phyloP scores from a whole-genome alignment of 768 basidiomycete genomes.

The Multifurca ochricompacta region DNA sequence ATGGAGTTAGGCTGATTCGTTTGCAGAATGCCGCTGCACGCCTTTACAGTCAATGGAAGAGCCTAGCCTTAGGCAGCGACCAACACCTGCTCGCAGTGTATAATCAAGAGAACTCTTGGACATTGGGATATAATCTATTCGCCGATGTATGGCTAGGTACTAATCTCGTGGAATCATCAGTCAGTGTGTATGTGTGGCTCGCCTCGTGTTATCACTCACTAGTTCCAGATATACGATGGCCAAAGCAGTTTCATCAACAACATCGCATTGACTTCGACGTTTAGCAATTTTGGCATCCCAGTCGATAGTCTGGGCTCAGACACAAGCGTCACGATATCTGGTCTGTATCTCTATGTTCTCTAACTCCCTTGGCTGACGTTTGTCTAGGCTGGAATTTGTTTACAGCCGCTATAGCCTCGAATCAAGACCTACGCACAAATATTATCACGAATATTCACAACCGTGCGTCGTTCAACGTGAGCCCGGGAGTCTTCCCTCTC shows the following conservation, averaged over 20 bases:
- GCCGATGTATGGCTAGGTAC: constrained; percentile 50
- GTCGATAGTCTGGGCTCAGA: neutral
- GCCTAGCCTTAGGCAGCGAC: constrained; percentile 1
- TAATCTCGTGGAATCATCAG: constrained; percentile 35
- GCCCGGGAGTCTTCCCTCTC: constrained; percentile 4
- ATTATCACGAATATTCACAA: constrained; percentile 11
- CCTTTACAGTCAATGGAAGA: constrained; percentile 13
- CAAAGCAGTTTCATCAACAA: constrained; percentile 7
- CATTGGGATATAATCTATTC: constrained; percentile 54
- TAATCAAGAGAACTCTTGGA: constrained; percentile 36
- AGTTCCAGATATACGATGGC: constrained; percentile 5
- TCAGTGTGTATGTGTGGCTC: neutral
- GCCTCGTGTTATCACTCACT: neutral
- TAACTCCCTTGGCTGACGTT: neutral
- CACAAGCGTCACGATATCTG: neutral
- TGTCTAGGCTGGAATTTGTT: constrained; percentile 10
- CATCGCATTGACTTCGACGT: neutral
- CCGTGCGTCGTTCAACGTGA: constrained; percentile 4
- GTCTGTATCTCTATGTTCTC: neutral
- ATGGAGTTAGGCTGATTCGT: neutral
- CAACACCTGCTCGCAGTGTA: constrained; percentile 3
- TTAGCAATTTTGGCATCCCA: constrained; percentile 12
- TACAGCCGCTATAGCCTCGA: constrained; percentile 3
- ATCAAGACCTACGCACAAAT: neutral
- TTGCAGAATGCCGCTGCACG: neutral